Base-by-base conservation (phyloP, 257 asterid genomes). In the Rubia yunnanensis region DNA sequence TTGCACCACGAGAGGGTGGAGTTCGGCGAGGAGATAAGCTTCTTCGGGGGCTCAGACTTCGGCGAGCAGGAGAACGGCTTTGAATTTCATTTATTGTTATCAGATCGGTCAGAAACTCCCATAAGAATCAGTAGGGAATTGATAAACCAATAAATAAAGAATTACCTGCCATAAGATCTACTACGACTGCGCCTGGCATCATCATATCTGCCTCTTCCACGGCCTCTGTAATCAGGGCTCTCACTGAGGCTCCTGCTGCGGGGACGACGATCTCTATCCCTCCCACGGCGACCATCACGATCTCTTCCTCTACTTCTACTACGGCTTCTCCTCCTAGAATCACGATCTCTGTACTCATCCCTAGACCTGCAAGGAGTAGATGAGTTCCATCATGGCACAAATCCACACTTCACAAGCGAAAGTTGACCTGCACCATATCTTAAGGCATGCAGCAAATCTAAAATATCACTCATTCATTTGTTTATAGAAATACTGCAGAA, bases 1-100 rank as follows among this genome's bases (percentile, higher is more conserved):
- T 94, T 69, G 55, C 88, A 64, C 72, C 88, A 80, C 83, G 80
- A 5, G 96, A 77, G 31, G 78, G 82, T 34, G 88, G 71, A 13
- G 78, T 55, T 76, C 80, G 79, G 67, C 78, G 80, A 3, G 95
- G 95, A 73, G 96, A 79, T 63, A 74, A 87, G 74, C 91, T 83
- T 79, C 86, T 81, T 36, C 74, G 80, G n/a, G 95, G 94, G 81
- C 87, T 83, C 14, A 73, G 87, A 66, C 96, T 83, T 10, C 85
- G 80, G n/a, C 81, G 83, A 44, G 64, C 82, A 80, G 99, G 97
- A 30, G 99, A 90, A 63, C 85, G 88, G 79, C 97, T 90, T 50
- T 3, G 52, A 78, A 1, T n/a, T 11, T 63, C 49, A 6, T 24
- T n/a, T 38, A 56, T 30, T 20, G 22, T 44, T 0, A 61, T 60